Evolutionary conservation across 257 asterid species (phyloP).

Genomic region (Fraxinus americana): DNA sequence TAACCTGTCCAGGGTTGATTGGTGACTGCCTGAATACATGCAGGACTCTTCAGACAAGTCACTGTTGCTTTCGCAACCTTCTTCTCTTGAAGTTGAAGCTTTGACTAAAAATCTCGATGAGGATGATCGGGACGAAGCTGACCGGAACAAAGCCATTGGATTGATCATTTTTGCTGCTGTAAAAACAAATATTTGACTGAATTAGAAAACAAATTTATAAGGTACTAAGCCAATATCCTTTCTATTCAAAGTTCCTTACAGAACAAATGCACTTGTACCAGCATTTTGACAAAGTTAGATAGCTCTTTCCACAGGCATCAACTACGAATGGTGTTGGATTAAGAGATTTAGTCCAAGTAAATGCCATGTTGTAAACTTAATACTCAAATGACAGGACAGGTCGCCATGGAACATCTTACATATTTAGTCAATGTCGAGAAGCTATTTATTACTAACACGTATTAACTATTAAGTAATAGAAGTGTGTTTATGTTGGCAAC

Average conservation of each 20-base stretch:
- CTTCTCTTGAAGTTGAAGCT: constrained; percentile 67
- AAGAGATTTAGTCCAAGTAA: neutral
- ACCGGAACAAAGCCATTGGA: constrained; percentile 81
- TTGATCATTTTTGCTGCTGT: constrained; percentile 87
- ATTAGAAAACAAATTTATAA: constrained; percentile 19
- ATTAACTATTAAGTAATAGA: neutral
- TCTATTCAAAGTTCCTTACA: neutral
- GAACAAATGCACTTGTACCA: neutral
- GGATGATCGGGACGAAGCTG: constrained; percentile 84
- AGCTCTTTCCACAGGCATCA: neutral
- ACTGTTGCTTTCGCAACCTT: constrained; percentile 63
- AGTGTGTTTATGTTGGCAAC: neutral
- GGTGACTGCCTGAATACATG: constrained; percentile 72
- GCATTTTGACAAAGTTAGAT: neutral
- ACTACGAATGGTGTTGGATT: neutral
- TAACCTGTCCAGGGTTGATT: constrained; percentile 83
- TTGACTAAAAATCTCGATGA: constrained; percentile 68
- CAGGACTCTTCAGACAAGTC: constrained; percentile 67
- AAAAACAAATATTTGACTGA: constrained; percentile 8
- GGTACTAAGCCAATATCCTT: neutral
- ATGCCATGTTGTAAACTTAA: neutral
- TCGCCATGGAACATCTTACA: too few relatives aligned
- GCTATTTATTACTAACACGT: too few relatives aligned
- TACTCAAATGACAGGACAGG: too few relatives aligned
- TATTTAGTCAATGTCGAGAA: too few relatives aligned